Percentiles rank a stretch among this genome's conserved stretches.
Evolutionary conservation across 1,284 basidiomycete species (phyloP).

Genomic region (Heterobasidion parviporum): DNA sequence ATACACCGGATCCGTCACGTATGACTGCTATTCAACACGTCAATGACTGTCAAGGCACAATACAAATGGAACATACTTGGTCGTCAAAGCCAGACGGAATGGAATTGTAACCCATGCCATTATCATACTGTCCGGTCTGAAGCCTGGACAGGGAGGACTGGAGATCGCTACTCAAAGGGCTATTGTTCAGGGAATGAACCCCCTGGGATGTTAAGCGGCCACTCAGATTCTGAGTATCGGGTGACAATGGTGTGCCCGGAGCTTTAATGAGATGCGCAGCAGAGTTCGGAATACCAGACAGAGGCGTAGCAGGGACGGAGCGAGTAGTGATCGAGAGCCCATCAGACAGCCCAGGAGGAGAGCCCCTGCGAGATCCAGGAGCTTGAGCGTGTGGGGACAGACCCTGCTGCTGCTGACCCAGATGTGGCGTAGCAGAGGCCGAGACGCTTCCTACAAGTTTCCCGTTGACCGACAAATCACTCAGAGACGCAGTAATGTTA

Average conservation of each 20-base stretch:
- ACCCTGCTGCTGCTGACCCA: slow-evolving; percentile 54
- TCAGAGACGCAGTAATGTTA: slow-evolving; percentile 24
- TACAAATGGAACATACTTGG: slow-evolving; percentile 29
- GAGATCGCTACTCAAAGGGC: slow-evolving; percentile 40
- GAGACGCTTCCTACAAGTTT: slow-evolving; percentile 42
- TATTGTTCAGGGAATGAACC: slow-evolving; percentile 38
- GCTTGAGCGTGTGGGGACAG: slow-evolving; percentile 30
- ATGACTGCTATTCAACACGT: slow-evolving; percentile 29
- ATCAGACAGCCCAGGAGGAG: slow-evolving; percentile 57
- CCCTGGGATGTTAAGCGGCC: slow-evolving; percentile 52
- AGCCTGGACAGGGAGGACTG: slow-evolving; percentile 65
- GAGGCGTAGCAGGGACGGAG: slow-evolving; percentile 70
- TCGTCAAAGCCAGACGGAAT: slow-evolving; percentile 48
- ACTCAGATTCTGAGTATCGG: slow-evolving; percentile 50
- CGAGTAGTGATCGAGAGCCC: slow-evolving; percentile 53
- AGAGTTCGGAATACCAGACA: slow-evolving; percentile 44
- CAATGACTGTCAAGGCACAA: not conserved
- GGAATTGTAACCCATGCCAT: slow-evolving; percentile 40
- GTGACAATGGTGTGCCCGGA: slow-evolving; percentile 59
- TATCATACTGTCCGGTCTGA: slow-evolving; percentile 50
- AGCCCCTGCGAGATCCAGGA: slow-evolving; percentile 57
- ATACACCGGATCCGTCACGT: slow-evolving; percentile 54
- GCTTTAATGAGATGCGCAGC: slow-evolving; percentile 49
- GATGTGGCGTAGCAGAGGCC: slow-evolving; percentile 52
- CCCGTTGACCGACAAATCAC: slow-evolving; percentile 33